These are phyloP conservation scores for Albizia julibrissin DNA, from an alignment of 306 rosid species.

Conservation along the genomic window DNA sequence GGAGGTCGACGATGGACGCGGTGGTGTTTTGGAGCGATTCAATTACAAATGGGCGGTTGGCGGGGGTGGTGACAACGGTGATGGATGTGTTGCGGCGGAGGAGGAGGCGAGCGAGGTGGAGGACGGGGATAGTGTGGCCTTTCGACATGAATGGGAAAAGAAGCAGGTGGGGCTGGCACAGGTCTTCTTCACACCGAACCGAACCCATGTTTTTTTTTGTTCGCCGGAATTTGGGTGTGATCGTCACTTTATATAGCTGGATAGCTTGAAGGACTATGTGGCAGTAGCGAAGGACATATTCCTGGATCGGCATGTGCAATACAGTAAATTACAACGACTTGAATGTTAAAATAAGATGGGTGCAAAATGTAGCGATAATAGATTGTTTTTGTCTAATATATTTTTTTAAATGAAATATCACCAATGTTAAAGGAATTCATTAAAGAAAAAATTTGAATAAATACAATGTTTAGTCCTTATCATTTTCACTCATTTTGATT, in stretches of 20 bases:
- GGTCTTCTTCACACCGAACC: not conserved
- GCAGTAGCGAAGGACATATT: not conserved
- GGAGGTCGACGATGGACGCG: conserved; percentile 36
- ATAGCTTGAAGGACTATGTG: not conserved
- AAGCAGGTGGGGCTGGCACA: conserved; percentile 24
- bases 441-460: no score
- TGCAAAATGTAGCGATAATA: no score
- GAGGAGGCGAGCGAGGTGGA: conserved; percentile 49
- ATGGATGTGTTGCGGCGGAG: conserved; percentile 25
- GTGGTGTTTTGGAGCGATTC: conserved; percentile 35
- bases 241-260: not conserved
- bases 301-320: no score
- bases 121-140: conserved; percentile 66
- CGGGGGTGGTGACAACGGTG: conserved; percentile 47
- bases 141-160: conserved; percentile 60
- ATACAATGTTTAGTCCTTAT: no score
- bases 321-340: no score
- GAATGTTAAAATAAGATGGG: no score
- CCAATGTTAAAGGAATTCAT: no score
- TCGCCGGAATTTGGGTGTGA: not conserved
- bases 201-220: conserved; percentile 32
- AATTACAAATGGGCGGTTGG: conserved; percentile 39
- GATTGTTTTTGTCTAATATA: no score
- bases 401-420: no score
- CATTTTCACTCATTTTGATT: no score